A percentile compares a stretch with the other conserved stretches of the same genome.
phyloP scores from a whole-genome alignment of 495 filamentous ascomycete species.

The Penicillium paradoxum region DNA sequence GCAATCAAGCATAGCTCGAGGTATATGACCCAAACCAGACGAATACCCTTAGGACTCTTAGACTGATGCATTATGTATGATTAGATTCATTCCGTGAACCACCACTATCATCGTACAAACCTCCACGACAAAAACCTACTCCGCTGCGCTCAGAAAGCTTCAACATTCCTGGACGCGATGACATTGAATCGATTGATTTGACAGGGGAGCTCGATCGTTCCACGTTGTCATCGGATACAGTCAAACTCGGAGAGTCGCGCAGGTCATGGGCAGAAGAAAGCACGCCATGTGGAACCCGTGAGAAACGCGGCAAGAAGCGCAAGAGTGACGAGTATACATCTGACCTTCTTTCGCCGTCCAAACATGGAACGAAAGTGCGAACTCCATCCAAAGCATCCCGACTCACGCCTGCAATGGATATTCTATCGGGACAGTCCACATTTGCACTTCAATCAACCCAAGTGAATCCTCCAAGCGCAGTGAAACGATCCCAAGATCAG shows the following conservation, averaged over 20 bases:
- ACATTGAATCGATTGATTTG: constrained; percentile 65
- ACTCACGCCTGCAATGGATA: neutral
- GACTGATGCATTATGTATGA: neutral
- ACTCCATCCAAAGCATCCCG: constrained; percentile 13
- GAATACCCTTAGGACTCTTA: neutral
- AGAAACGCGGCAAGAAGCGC: constrained; percentile 60
- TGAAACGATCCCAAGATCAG: constrained; percentile 2
- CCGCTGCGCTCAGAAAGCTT: constrained; percentile 21
- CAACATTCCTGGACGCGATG: constrained; percentile 21
- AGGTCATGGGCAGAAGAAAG: constrained; percentile 58
- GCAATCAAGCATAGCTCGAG: constrained; percentile 14
- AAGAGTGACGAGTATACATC: constrained; percentile 67
- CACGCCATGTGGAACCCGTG: constrained; percentile 37
- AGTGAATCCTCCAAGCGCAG: neutral
- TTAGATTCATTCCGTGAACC: constrained; percentile 13
- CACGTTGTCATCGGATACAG: constrained; percentile 35
- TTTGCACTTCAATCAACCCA: neutral
- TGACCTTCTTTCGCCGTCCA: constrained; percentile 36
- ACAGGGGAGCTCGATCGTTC: constrained; percentile 52
- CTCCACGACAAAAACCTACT: constrained; percentile 13
- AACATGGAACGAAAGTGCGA: constrained; percentile 22
- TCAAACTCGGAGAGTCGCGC: constrained; percentile 49
- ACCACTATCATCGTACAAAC: constrained; percentile 18
- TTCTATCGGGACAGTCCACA: neutral
- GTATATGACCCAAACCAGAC: constrained; percentile 9